A percentile compares a stretch with the other conserved stretches of the same genome.
Evolutionary conservation across 352 stramenopile genomes (phyloP).

Genomic region (Thalassiosira livingstoniorum): DNA sequence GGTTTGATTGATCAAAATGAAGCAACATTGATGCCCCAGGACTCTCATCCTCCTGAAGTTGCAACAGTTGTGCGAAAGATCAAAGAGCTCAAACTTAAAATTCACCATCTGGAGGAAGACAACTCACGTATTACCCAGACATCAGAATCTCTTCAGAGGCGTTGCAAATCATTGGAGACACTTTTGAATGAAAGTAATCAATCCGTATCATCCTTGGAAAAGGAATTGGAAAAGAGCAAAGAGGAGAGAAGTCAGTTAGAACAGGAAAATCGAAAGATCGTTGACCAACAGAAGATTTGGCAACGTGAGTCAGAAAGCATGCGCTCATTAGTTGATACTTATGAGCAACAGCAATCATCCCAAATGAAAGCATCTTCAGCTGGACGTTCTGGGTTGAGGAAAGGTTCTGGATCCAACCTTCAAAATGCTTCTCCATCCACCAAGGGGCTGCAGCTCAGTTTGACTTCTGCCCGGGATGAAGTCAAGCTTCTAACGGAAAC

Average conservation of each 20-base stretch:
- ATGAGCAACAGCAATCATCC: conserved; percentile 54
- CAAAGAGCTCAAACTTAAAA: conserved; percentile 38
- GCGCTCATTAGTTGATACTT: conserved; percentile 72
- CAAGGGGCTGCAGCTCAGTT: conserved; percentile 58
- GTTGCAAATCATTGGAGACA: conserved; percentile 42
- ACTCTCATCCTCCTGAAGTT: conserved; percentile 62
- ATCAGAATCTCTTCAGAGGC: conserved; percentile 37
- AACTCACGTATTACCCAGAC: conserved; percentile 28
- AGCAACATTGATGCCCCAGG: neutral
- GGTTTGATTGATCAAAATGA: conserved; percentile 29
- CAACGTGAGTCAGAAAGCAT: conserved; percentile 74
- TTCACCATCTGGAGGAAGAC: conserved; percentile 35
- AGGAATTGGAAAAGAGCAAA: conserved; percentile 38
- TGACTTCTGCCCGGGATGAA: conserved; percentile 69
- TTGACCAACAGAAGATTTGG: conserved; percentile 71
- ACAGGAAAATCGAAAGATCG: conserved; percentile 57
- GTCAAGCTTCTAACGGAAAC: conserved; percentile 49
- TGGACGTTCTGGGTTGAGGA: neutral
- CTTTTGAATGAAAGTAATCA: conserved; percentile 36
- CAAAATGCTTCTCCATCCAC: conserved; percentile 4
- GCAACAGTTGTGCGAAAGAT: conserved; percentile 64
- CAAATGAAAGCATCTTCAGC: conserved; percentile 25
- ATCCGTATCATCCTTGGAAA: conserved; percentile 43
- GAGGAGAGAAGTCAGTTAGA: conserved; percentile 54
- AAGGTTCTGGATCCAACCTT: neutral